phyloP scores from a whole-genome alignment of 2,329 filamentous ascomycete genomes.

The Parascedosporium putredinis region DNA sequence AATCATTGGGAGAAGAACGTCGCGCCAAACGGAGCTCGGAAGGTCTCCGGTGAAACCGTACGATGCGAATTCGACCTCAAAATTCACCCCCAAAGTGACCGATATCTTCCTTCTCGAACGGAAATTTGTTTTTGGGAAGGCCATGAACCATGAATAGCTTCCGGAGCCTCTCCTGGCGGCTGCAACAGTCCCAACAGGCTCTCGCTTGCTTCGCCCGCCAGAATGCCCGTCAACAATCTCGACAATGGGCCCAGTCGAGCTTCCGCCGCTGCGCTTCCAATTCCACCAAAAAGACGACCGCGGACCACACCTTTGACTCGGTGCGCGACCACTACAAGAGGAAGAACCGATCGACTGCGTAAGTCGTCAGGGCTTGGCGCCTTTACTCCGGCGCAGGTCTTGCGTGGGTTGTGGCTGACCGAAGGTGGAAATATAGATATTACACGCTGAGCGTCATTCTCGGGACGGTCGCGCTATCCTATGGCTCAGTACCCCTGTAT shows the following conservation, averaged over 20 bases:
- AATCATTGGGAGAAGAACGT: too few relatives aligned
- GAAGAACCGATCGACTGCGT: conserved; percentile 54
- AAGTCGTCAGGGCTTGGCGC: too few relatives aligned
- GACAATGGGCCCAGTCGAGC: conserved; percentile 9
- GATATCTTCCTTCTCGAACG: too few relatives aligned
- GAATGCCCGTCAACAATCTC: conserved; percentile 8
- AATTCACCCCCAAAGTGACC: too few relatives aligned
- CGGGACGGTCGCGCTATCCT: conserved; percentile 69
- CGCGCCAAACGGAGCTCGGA: too few relatives aligned
- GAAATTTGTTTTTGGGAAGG: too few relatives aligned
- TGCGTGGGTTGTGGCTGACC: conserved; percentile 12
- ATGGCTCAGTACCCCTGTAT: conserved; percentile 77
- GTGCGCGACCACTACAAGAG: conserved; percentile 52
- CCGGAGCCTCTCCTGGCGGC: conserved; percentile 9
- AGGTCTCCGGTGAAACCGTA: too few relatives aligned
- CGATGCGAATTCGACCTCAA: too few relatives aligned
- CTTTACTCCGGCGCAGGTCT: conserved; percentile 6
- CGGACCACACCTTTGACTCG: conserved; percentile 44
- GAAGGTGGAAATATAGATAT: conserved; percentile 40
- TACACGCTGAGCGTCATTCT: conserved; percentile 70
- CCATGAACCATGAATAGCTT: conserved; percentile 11
- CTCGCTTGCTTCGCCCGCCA: conserved; percentile 10
- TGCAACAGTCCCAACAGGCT: conserved; percentile 5
- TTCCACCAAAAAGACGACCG: conserved; percentile 14
- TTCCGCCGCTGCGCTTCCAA: conserved; percentile 6